A percentile compares a stretch with the other conserved stretches of the same genome.
Evolutionary conservation across 2,329 filamentous ascomycete species (phyloP).

Genomic region (Cucurbitaria berberidis): DNA sequence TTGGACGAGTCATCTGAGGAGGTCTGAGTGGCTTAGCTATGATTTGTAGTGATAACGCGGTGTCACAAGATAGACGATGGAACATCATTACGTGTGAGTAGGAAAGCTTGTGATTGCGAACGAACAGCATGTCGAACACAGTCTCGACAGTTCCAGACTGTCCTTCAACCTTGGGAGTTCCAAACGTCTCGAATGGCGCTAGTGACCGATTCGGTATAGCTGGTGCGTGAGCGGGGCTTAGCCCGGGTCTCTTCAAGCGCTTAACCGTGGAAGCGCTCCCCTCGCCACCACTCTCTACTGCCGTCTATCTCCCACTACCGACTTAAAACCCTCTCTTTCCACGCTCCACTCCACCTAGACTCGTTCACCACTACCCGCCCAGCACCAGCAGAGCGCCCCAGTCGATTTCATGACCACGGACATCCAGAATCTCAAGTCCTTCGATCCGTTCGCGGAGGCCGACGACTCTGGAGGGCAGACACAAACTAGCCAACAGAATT

Average conservation of each 20-base stretch:
- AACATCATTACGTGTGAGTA: background rate
- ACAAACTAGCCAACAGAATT: constrained; percentile 89
- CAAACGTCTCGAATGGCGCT: background rate
- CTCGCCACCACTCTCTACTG: constrained; percentile 8
- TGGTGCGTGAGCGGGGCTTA: background rate
- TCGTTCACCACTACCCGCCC: constrained; percentile 8
- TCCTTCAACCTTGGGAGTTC: no score
- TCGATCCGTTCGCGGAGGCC: constrained; percentile 99
- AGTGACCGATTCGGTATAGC: background rate
- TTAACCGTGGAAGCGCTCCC: constrained; percentile 1
- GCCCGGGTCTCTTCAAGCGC: background rate
- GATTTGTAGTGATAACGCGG: background rate
- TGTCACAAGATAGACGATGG: background rate
- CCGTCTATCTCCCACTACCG: constrained; percentile 8
- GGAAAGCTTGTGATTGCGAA: background rate
- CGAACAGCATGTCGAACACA: background rate
- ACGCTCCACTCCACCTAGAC: constrained; percentile 6
- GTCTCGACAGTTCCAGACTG: background rate
- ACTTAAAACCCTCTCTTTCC: constrained; percentile 3
- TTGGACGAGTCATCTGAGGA: background rate
- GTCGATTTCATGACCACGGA: constrained; percentile 47
- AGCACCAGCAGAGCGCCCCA: constrained; percentile 36
- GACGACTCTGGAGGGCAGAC: constrained; percentile 98
- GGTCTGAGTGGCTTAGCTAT: background rate
- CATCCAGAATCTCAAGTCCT: constrained; percentile 54